Evolutionary conservation across 768 basidiomycete species (phyloP), one percentile per base, ranked within the genome.

Genomic region (Boletus huronensis): DNA sequence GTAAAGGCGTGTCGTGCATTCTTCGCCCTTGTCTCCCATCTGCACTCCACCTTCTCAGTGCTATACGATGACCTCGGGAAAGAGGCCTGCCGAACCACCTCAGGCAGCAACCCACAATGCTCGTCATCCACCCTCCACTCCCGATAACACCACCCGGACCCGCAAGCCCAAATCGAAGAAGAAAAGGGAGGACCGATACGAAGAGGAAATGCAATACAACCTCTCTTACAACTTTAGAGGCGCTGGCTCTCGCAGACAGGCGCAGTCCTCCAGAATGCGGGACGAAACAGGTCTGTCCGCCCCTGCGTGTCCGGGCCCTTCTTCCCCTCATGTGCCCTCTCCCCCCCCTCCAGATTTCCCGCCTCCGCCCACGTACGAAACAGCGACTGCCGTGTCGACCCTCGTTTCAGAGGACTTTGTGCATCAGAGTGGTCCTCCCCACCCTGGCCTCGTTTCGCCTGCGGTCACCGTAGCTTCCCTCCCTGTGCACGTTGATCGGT

Each of bases 341-440:
- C 44, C 81, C 31, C 75, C 16, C 44, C 81, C 31, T 26, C 25
- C 13, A 67, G 80, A 88, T 64, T 87, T 86, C 63, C 86, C 85
- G 7, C 89, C 89, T 13, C 88, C 89, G 26, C 82, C 87, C 13
- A 88, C 89, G 60, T 82, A 83, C 56, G 88, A 90, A 69, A 77
- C 75, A 9, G 75, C 77, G 14, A 74, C 77, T 6, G 64, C 79
- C 71, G 50, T 78, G 66, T 54, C 72, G 68, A 54, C 74, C 63
- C 62, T 75, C 71, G 49, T 79, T 62, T 65, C 76, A 64, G 52
- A 72, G 74, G 23, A 77, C 76, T 52, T 64, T 75, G 52, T 73
- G 50, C 52, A 68, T 65, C 64, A 59, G 58, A 59, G 47, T 46
- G 70, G 60, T 43, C 64, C 60, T 6, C 55, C 63, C 23, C 62